Base-by-base conservation (phyloP, 2,329 filamentous ascomycete genomes). In the Rachicladosporium sp. region DNA sequence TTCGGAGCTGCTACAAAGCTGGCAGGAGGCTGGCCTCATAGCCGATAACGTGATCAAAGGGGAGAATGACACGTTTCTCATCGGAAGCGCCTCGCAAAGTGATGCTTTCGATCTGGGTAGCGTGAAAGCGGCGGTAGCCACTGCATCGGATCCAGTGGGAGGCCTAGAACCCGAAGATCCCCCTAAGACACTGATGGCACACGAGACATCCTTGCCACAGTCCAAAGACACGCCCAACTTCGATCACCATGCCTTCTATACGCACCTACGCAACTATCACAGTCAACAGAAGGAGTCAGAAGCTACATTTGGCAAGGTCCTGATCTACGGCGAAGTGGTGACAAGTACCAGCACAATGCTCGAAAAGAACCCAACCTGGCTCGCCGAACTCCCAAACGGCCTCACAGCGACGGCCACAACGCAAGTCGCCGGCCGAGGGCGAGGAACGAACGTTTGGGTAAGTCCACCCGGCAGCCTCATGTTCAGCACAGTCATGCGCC, bases 261-360 rank as follows among this genome's bases (percentile, higher is more conserved):
- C 74, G 4, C 80, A 81, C 43, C 68, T 96, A 7, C 63, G 67
- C 15, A 65, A 74, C 19, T 93, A 87, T 55, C 76, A 82, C 68
- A 72, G 2, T 11, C 44, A 41, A 31, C 43, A 50, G 31, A 60
- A 63, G 27, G 71, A 75, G 34, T 71, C 76, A 0, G 66, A 73
- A 5, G 60, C 58, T 3, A 64, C 74, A 15, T 96, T 93, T 68
- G 91, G 91, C 4, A 74, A 78, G 37, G 66, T 74, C 37, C 61
- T 98, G 3, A 67, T 96, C 47, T 96, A 96, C 54, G 88, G 82
- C 38, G 86, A 95, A 58, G 86, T 94, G 5, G 71, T 95, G 10
- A 95, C 89, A 2, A 93, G 86, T 58, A 98, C 91, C 21, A 94
- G 89, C 62, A 94, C 88, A 0, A 68, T 96, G 4, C 71, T 95